Conservation (phyloP, 257 asterid species). For the Nicotiana tomentosiformis region DNA sequence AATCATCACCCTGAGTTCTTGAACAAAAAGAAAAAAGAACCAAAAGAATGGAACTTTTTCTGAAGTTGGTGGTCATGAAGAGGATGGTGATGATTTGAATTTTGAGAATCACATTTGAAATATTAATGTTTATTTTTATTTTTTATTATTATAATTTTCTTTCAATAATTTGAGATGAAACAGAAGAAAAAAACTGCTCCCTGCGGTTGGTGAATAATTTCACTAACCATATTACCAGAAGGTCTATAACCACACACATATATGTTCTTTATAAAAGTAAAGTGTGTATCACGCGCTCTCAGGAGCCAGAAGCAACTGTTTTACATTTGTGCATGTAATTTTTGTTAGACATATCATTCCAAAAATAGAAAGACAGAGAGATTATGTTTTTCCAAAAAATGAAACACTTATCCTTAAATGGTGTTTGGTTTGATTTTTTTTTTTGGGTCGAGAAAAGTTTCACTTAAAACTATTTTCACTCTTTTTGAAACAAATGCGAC, state of each 20-base stretch:
- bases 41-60: background rate
- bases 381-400: background rate
- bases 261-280: no score
- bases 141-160: background rate
- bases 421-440: background rate
- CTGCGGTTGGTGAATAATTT: background rate
- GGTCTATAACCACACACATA: background rate
- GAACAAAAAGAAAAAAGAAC: background rate
- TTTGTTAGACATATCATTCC: no score
- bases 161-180: background rate
- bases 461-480: background rate
- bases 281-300: no score
- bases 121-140: background rate
- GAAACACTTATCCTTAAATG: background rate
- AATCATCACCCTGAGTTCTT: background rate
- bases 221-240: constrained; percentile 4
- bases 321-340: no score
- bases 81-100: background rate
- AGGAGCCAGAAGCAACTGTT: background rate
- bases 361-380: no score
- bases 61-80: background rate
- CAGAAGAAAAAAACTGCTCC: background rate
- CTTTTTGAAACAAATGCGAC: background rate
- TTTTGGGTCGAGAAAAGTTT: no score
- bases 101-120: background rate